Evolutionary conservation across 768 basidiomycete genomes (phyloP), one percentile per base, ranked within the genome.

Genomic region (Mycena alexandri): DNA sequence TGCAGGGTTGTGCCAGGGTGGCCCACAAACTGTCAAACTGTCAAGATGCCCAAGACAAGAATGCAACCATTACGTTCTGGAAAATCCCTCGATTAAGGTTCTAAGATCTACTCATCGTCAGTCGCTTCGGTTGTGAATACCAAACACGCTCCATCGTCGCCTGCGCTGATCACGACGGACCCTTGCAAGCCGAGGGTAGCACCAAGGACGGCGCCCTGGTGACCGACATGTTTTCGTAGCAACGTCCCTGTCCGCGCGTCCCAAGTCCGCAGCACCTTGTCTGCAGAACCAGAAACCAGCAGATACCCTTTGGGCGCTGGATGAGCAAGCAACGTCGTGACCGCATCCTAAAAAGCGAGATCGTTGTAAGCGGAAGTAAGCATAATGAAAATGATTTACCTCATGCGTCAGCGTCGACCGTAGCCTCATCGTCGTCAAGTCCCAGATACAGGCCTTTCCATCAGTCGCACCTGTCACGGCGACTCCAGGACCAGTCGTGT

Each of bases 361-460:
- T 41, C 17, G 41, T 57, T 25, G 33, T 25, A 66, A 43, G 34
- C 38, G 25, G 34, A 52, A 38, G 10, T 38, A 14, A 38, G 21
- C 19, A 25, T 25, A 48, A 29, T 48, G n/a, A 59, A 46, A 54
- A 41, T 53, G 38, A 48, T 58, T 53, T 68, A 96, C 96, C 78
- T 90, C 83, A 74, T 99, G 96, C 68, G 91, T 83, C 8, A 98
- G 81, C 16, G 93, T 95, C 19, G 91, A 86, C 62, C 98, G 87
- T 57, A 96, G 76, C 68, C 93, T 86, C 85, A 94, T 94, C 25
- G 94, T 96, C 55, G 86, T 86, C 47, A 96, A 84, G 80, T 99
- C 98, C 96, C 97, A 99, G 38, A 98, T 90, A 72, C 93, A 95
- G 19, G 90, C 92, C 75, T 95, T 96, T 0, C 96, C 95, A 75